Evolutionary conservation across 2,329 filamentous ascomycete species (phyloP).

Genomic region (Penicillium brasilianum): DNA sequence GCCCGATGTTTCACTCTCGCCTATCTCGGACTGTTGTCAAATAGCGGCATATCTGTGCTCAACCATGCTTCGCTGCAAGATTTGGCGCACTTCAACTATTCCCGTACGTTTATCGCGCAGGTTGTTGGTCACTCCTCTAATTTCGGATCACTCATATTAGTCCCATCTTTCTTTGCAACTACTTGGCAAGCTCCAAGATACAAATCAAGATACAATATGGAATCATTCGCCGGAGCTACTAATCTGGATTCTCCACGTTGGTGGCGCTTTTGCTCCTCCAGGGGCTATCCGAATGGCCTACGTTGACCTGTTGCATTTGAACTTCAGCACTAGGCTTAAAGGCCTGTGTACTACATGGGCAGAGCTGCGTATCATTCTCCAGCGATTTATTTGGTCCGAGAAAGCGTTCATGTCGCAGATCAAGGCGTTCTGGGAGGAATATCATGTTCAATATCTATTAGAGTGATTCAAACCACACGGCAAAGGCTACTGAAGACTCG

Average conservation of each 20-base stretch:
- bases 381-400: slow-evolving; percentile 50
- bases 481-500: background rate
- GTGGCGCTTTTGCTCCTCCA: slow-evolving; percentile 45
- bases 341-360: slow-evolving; percentile 38
- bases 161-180: slow-evolving; percentile 13
- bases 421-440: slow-evolving; percentile 40
- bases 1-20: slow-evolving; percentile 23
- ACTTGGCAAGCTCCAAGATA: slow-evolving; percentile 1
- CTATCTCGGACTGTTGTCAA: slow-evolving; percentile 42
- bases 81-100: slow-evolving; percentile 47
- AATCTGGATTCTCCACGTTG: slow-evolving; percentile 46
- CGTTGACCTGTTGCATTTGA: slow-evolving; percentile 22
- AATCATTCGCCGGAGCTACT: slow-evolving; percentile 41
- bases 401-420: slow-evolving; percentile 41
- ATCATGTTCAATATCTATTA: background rate
- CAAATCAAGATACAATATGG: slow-evolving; percentile 36
- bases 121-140: background rate
- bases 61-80: slow-evolving; percentile 47
- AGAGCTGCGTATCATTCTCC: slow-evolving; percentile 38
- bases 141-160: background rate
- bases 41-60: slow-evolving; percentile 52
- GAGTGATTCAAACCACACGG: background rate
- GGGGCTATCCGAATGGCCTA: slow-evolving; percentile 39
- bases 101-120: slow-evolving; percentile 41
- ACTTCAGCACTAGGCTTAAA: background rate